phyloP scores from a whole-genome alignment of 345 rosid genomes.

The Noccaea caerulescens region DNA sequence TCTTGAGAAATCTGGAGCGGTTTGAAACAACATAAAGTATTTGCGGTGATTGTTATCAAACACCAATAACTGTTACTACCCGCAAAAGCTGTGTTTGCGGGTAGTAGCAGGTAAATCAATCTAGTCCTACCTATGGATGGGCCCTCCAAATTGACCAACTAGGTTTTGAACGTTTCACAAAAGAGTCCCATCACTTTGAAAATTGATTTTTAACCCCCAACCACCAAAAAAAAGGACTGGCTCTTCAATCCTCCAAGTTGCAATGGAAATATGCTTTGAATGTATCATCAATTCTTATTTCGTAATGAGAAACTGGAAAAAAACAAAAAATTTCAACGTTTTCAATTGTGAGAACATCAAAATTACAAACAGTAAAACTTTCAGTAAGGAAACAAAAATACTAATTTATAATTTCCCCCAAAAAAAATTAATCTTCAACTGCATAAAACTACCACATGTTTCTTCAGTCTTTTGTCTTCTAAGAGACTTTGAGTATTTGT shows the following conservation, averaged over 20 bases:
- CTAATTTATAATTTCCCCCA: neutral
- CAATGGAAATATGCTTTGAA: too few species aligned
- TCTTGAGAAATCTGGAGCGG: too few species aligned
- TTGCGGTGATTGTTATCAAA: too few species aligned
- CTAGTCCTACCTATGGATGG: too few species aligned
- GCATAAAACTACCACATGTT: slow-evolving; percentile 3
- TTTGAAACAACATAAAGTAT: too few species aligned
- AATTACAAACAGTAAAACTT: slow-evolving; percentile 4
- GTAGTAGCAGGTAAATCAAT: too few species aligned
- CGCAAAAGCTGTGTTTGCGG: too few species aligned
- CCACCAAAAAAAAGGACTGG: neutral
- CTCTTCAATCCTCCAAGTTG: too few species aligned
- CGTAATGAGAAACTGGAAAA: slow-evolving; percentile 8
- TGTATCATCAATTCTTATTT: neutral
- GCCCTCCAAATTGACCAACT: neutral
- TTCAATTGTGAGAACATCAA: neutral
- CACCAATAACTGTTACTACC: too few species aligned
- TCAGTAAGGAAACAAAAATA: neutral
- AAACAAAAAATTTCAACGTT: neutral
- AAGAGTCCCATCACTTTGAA: neutral
- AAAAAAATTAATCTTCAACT: neutral
- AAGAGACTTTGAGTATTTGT: slow-evolving; percentile 83
- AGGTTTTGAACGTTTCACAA: neutral
- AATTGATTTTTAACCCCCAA: neutral
- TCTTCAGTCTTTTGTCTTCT: slow-evolving; percentile 35